These are phyloP conservation scores for Yamadazyma philogaea DNA, from an alignment of 805 yeast genomes.

Conservation along the genomic window DNA sequence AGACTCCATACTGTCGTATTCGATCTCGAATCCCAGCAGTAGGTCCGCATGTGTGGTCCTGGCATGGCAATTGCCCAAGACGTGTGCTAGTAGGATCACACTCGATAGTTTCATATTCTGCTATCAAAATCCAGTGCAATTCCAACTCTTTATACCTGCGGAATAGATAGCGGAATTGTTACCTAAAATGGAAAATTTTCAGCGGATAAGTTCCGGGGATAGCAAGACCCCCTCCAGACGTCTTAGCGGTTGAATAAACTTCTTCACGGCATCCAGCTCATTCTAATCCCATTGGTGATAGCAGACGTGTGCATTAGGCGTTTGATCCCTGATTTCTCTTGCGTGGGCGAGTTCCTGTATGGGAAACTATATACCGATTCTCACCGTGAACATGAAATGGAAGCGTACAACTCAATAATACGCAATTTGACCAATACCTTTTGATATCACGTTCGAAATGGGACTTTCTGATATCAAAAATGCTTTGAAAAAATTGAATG, in stretches of 20 bases:
- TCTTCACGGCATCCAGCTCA: too few species aligned
- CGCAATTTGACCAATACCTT: too few species aligned
- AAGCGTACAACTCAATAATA: too few species aligned
- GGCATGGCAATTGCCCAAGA: constrained; percentile 1
- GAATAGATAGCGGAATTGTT: constrained; percentile 2
- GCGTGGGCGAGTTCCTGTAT: not conserved
- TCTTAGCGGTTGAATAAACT: too few species aligned
- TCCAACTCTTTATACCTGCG: not conserved
- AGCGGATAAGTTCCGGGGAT: too few species aligned
- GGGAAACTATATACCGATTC: not conserved
- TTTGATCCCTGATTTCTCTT: not conserved
- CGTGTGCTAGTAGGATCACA: not conserved
- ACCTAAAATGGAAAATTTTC: not conserved
- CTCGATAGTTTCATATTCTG: not conserved
- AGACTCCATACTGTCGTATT: constrained; percentile 12
- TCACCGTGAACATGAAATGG: not conserved
- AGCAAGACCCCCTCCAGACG: too few species aligned
- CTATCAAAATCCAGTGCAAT: not conserved
- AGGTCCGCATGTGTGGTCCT: constrained; percentile 12
- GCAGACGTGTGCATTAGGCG: too few species aligned
- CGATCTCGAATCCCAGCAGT: constrained; percentile 1
- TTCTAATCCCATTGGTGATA: too few species aligned
- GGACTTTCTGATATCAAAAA: constrained; percentile 26
- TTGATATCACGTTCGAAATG: too few species aligned
- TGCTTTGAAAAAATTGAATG: constrained; percentile 15